A percentile compares a stretch with the other conserved stretches of the same genome.
phyloP scores from a whole-genome alignment of 805 yeast genomes.

The Naumovozyma baii region DNA sequence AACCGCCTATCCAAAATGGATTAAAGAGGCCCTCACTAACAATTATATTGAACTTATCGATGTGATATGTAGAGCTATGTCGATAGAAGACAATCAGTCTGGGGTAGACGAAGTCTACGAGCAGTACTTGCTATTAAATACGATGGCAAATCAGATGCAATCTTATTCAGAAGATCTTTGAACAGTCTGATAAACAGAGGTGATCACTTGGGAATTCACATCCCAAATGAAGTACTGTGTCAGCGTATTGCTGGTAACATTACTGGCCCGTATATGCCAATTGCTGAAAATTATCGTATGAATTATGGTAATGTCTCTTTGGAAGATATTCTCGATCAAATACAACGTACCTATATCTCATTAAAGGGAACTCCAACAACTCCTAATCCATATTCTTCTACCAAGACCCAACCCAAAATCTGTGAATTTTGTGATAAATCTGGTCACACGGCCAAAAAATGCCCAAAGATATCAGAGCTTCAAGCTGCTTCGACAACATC shows the following conservation, averaged over 20 bases:
- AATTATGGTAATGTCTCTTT: neutral
- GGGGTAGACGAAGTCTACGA: neutral
- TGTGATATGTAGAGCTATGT: conserved; percentile 1
- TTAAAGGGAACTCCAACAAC: neutral
- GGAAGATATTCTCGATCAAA: neutral
- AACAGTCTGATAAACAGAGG: neutral
- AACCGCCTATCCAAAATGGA: conserved; percentile 1
- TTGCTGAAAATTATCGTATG: neutral
- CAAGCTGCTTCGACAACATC: neutral
- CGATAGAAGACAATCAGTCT: neutral
- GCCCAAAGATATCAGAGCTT: neutral
- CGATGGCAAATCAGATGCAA: conserved; percentile 3
- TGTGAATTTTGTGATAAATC: neutral
- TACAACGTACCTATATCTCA: neutral
- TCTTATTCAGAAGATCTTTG: neutral
- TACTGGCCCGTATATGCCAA: neutral
- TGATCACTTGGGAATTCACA: neutral
- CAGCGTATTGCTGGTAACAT: conserved; percentile 1
- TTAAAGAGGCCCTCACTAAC: neutral
- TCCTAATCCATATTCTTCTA: neutral
- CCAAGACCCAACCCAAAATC: neutral
- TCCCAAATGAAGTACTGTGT: neutral
- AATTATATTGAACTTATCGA: conserved; percentile 1
- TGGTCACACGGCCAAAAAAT: neutral
- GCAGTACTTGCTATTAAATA: neutral